Conservation (phyloP, 2,329 filamentous ascomycete genomes). For the Aureobasidium mangrovei region DNA sequence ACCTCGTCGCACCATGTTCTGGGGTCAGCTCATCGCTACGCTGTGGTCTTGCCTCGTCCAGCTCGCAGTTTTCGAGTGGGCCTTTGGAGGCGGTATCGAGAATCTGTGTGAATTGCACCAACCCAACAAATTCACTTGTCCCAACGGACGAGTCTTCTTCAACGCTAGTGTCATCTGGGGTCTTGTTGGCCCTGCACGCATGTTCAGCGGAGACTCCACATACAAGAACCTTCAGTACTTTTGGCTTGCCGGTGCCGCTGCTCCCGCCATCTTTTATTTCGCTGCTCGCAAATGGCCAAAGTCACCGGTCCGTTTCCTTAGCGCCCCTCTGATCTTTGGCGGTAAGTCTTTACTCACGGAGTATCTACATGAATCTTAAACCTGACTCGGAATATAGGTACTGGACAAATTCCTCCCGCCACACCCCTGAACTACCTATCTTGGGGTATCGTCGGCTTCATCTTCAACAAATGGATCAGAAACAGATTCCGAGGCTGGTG, state of each 20-base stretch:
- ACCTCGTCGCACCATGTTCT: slow-evolving; percentile 65
- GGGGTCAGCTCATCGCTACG: slow-evolving; percentile 66
- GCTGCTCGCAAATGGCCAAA: slow-evolving; percentile 9
- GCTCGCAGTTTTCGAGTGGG: slow-evolving; percentile 63
- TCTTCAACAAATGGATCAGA: slow-evolving; percentile 72
- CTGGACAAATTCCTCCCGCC: slow-evolving; percentile 79
- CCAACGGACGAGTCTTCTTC: slow-evolving; percentile 83
- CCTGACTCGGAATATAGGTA: slow-evolving; percentile 18
- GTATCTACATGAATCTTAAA: no score
- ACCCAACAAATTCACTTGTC: slow-evolving; percentile 86
- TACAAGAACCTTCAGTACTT: slow-evolving; percentile 63
- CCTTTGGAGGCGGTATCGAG: slow-evolving; percentile 47
- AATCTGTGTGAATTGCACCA: slow-evolving; percentile 69
- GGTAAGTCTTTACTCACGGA: slow-evolving; percentile 29
- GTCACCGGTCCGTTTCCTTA: slow-evolving; percentile 16
- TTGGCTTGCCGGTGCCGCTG: slow-evolving; percentile 61
- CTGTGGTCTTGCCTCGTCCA: slow-evolving; percentile 41
- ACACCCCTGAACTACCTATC: slow-evolving; percentile 76
- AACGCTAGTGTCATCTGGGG: slow-evolving; percentile 51
- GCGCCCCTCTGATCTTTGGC: slow-evolving; percentile 65
- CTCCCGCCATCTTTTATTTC: slow-evolving; percentile 63
- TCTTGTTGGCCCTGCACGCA: slow-evolving; percentile 46
- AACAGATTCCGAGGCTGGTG: slow-evolving; percentile 67
- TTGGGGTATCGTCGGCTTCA: slow-evolving; percentile 75
- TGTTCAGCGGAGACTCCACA: slow-evolving; percentile 67